These are phyloP conservation scores for Candida vaughaniae DNA, from an alignment of 805 yeast genomes.

Conservation along the genomic window DNA sequence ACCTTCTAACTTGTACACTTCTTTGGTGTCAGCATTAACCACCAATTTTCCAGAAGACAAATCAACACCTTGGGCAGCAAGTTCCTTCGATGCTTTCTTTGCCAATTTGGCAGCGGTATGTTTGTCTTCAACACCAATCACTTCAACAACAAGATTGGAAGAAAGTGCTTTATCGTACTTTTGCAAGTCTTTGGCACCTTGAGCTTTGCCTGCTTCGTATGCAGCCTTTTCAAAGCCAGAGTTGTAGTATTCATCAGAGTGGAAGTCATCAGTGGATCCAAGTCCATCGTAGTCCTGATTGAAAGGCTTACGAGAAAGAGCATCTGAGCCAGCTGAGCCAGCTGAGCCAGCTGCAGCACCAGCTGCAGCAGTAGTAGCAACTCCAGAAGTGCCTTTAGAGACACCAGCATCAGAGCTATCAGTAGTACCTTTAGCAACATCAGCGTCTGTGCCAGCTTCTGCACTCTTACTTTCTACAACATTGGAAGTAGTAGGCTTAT, in stretches of 20 bases:
- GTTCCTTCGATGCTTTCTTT: conserved; percentile 28
- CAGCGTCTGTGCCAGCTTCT: conserved; percentile 5
- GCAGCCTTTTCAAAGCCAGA: conserved; percentile 9
- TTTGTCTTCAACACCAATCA: conserved; percentile 32
- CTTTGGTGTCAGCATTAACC: conserved; percentile 32
- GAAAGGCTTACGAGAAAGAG: conserved; percentile 8
- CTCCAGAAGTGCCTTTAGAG: background rate
- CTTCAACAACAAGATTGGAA: conserved; percentile 23
- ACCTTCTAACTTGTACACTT: conserved; percentile 25
- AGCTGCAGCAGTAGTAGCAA: background rate
- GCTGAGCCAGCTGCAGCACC: conserved; percentile 13
- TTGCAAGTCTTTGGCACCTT: background rate
- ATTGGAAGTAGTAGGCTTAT: too few relatives aligned
- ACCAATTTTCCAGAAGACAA: conserved; percentile 32
- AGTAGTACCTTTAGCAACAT: background rate
- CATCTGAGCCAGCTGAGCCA: conserved; percentile 12
- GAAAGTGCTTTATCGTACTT: background rate
- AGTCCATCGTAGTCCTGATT: conserved; percentile 6
- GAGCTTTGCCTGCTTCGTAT: conserved; percentile 5
- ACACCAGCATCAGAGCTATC: background rate
- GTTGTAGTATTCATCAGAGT: conserved; percentile 7
- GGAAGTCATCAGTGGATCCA: background rate
- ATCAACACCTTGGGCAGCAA: conserved; percentile 31
- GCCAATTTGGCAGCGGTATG: conserved; percentile 30
- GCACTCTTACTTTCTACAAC: conserved; percentile 3